Conservation (phyloP, 176 grass and related monocot species). For the Aegilops bicornis region DNA sequence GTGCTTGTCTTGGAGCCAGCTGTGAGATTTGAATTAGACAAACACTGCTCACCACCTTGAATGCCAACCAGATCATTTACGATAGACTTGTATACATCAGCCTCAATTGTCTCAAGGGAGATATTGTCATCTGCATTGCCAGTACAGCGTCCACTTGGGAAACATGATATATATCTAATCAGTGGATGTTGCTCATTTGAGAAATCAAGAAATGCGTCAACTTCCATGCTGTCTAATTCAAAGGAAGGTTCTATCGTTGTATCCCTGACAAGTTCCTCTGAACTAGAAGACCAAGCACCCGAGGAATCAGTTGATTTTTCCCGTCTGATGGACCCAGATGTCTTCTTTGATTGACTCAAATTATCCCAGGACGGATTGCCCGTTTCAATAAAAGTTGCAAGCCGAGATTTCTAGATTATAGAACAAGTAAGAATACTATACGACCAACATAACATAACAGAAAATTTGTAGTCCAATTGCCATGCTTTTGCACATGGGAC, state of each 20-base stretch:
- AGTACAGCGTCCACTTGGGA: constrained; percentile 33
- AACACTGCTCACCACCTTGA: constrained; percentile 40
- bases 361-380: constrained; percentile 83
- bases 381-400: constrained; percentile 91
- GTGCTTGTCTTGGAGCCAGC: constrained; percentile 54
- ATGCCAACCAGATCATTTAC: constrained; percentile 38
- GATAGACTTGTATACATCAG: constrained; percentile 57
- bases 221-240: constrained; percentile 61
- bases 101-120: constrained; percentile 64
- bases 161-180: constrained; percentile 55
- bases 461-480: neutral
- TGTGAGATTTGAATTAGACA: constrained; percentile 25
- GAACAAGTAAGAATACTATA: constrained; percentile 23
- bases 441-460: neutral
- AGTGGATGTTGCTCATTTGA: constrained; percentile 61
- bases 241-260: constrained; percentile 46
- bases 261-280: constrained; percentile 38
- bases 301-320: constrained; percentile 40
- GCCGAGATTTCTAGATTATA: constrained; percentile 81
- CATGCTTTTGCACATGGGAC: neutral
- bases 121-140: constrained; percentile 28
- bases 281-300: constrained; percentile 39
- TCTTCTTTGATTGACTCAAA: constrained; percentile 33
- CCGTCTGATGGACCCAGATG: constrained; percentile 34
- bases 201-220: constrained; percentile 54